Percentiles rank a stretch among this genome's conserved stretches.
Conservation (phyloP, 2,329 filamentous ascomycete species). For the Neofusicoccum ribis region DNA sequence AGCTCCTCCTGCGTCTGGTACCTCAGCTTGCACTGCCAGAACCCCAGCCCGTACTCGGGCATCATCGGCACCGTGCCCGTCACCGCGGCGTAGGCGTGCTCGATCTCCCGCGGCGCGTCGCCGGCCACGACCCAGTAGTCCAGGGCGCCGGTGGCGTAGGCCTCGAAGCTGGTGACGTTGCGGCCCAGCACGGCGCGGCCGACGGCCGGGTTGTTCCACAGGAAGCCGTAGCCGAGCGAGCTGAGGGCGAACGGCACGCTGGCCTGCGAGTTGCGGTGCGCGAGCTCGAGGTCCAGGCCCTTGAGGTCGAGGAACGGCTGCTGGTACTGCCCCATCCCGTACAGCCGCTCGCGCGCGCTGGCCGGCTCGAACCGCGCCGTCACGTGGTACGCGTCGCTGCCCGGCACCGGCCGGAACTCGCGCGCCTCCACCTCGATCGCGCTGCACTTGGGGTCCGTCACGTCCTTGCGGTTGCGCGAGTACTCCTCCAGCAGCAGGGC, state of each 20-base stretch:
- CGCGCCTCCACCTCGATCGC: constrained; percentile 58
- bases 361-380: constrained; percentile 61
- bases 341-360: constrained; percentile 59
- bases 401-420: constrained; percentile 57
- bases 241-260: constrained; percentile 64
- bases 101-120: constrained; percentile 56
- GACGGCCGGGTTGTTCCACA: constrained; percentile 67
- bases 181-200: constrained; percentile 62
- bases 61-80: constrained; percentile 65
- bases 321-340: constrained; percentile 70
- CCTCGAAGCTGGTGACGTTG: constrained; percentile 63
- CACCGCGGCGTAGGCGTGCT: constrained; percentile 55
- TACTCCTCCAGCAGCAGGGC: constrained; percentile 56
- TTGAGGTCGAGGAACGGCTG: constrained; percentile 65
- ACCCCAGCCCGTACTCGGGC: constrained; percentile 68
- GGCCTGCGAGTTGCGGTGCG: constrained; percentile 67
- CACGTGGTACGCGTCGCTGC: constrained; percentile 54
- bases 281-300: constrained; percentile 62
- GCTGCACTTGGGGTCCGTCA: constrained; percentile 59
- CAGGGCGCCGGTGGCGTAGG: constrained; percentile 56
- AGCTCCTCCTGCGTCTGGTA: constrained; percentile 68
- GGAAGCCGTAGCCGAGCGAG: constrained; percentile 60
- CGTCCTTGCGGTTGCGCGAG: constrained; percentile 51
- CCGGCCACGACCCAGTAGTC: constrained; percentile 67
- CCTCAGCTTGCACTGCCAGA: constrained; percentile 68